Base-by-base conservation (phyloP, 345 rosid species). In the Camelina laxa region DNA sequence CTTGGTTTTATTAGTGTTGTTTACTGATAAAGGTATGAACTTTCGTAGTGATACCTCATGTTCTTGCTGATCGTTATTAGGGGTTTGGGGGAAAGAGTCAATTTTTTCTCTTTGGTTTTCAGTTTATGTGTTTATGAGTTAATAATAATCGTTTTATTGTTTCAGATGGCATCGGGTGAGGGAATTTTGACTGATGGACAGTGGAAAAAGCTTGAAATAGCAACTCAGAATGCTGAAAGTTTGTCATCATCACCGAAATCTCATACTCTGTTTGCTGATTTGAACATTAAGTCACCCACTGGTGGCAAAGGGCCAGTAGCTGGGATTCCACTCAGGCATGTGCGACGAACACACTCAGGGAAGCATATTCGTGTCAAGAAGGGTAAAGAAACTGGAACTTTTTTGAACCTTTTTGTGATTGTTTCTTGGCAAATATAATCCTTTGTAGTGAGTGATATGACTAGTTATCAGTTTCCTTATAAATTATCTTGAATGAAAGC, bases 271-370 rank as follows among this genome's bases (percentile, higher is more conserved):
- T 85, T 83, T 41, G 81, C 91, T 41, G 98, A 96, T 56, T 83
- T 90, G 80, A 87, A 74, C 12, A 72, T 89, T 33, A 92, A 86
- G 80, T 91, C 90, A 13, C 92, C 90, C 17, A 81, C 83, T 27
- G 80, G 87, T 9, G 89, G 89, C 12, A 92, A 88, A 82, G 90
- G 84, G 4, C 77, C 90, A 0, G 81, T 76, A 1, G 83, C 88
- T 74, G 97, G 94, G 69, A 61, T 79, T 75, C 96, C 92, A 0
- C 83, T 73, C 30, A 84, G 96, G 82, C 98, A 89, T 67, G 93
- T 92, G 24, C 86, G 92, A 5, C 67, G 96, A 62, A 84, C 98
- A 1, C 96, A 96, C 81, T 96, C 99, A 0, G 99, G 97, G 66
- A 92, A 91, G 84, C 76, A 71, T 20, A 79, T 79, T 20, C 91